A percentile compares a stretch with the other conserved stretches of the same genome.
These are phyloP conservation scores for Arachis hypogaea DNA, from an alignment of 306 rosid genomes.

Conservation along the genomic window DNA sequence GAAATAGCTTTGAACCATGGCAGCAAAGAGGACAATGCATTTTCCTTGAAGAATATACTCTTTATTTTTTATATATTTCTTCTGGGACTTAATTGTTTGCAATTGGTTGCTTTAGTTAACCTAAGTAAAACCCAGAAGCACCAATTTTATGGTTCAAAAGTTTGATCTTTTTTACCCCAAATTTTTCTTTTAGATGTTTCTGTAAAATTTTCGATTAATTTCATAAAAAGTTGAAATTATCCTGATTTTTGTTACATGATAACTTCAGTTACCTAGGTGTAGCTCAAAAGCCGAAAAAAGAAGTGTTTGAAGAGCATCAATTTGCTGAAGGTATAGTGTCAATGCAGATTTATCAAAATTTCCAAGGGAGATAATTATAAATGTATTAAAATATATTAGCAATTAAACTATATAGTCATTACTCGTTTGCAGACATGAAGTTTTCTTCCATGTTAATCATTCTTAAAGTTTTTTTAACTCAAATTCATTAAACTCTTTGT, in stretches of 20 bases:
- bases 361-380: conserved; percentile 21
- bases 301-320: conserved; percentile 7
- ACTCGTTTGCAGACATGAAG: not conserved
- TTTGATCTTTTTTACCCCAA: conserved; percentile 11
- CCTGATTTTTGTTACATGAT: conserved; percentile 7
- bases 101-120: conserved; percentile 19
- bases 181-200: conserved; percentile 21
- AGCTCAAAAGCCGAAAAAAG: not conserved
- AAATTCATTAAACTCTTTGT: not conserved
- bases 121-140: conserved; percentile 18
- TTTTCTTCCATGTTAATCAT: conserved; percentile 14
- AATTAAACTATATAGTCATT: not conserved
- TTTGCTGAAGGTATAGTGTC: conserved; percentile 28
- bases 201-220: not conserved
- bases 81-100: conserved; percentile 16
- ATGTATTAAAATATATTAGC: conserved; percentile 6
- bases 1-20: conserved; percentile 28
- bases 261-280: conserved; percentile 21
- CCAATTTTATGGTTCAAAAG: not conserved
- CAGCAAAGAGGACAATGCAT: conserved; percentile 18
- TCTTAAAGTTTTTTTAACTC: too few species aligned
- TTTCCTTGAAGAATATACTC: not conserved
- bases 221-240: not conserved
- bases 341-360: conserved; percentile 20
- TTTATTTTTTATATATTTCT: not conserved